phyloP scores from a whole-genome alignment of 2,329 filamentous ascomycete genomes.

The Diaporthe australafricana region DNA sequence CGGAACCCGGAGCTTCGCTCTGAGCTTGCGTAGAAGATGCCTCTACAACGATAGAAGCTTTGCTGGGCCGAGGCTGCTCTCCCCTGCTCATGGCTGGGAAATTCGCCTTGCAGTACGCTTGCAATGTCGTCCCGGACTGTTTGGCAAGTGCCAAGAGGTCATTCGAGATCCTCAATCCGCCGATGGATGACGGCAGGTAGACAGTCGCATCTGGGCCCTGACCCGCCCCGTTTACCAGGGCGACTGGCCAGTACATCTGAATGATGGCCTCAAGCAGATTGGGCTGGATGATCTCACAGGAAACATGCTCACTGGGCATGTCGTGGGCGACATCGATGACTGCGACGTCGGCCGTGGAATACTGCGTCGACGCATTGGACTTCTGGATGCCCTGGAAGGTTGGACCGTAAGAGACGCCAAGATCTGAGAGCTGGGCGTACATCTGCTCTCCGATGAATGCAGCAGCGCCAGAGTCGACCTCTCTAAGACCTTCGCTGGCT shows the following conservation, averaged over 20 bases:
- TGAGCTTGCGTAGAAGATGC: background rate
- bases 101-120: constrained; percentile 50
- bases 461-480: no score
- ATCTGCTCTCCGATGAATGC: constrained; percentile 41
- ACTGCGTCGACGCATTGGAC: constrained; percentile 48
- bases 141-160: constrained; percentile 43
- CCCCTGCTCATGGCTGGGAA: constrained; percentile 35
- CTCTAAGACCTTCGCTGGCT: rapidly evolving
- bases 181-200: constrained; percentile 56
- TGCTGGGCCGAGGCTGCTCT: constrained; percentile 48
- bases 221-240: constrained; percentile 42
- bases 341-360: constrained; percentile 18
- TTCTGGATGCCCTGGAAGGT: constrained; percentile 63
- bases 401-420: constrained; percentile 62
- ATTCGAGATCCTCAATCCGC: constrained; percentile 51
- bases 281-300: constrained; percentile 46
- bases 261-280: constrained; percentile 54
- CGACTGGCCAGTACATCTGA: constrained; percentile 55
- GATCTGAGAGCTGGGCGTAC: constrained; percentile 58
- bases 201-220: constrained; percentile 48
- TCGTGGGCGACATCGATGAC: constrained; percentile 51
- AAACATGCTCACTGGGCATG: constrained; percentile 49
- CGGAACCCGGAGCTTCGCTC: background rate
- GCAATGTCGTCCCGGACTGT: constrained; percentile 45
- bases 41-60: constrained; percentile 51